Evolutionary conservation across 768 basidiomycete species (phyloP), one percentile per base, ranked within the genome.

Genomic region (Boletus huronensis): DNA sequence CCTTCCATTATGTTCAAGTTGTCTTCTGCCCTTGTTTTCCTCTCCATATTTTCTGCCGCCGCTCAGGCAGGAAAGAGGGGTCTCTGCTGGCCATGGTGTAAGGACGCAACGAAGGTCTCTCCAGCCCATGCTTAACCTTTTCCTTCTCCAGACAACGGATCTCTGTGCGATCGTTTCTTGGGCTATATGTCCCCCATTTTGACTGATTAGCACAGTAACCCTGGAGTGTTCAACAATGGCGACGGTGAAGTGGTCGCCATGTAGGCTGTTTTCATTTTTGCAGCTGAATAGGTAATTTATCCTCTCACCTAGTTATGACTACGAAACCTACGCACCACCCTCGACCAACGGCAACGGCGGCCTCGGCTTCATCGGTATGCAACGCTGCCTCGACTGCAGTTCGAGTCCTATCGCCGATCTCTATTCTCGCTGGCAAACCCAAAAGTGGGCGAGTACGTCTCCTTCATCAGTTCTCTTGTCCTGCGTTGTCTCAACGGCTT

Each of bases 291-390:
- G 13, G 19, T 58, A 26, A 43, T 35, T 14, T 10, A 47, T n/a
- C 1, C 36, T 43, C 28, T 3, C 25, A 41, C 9, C 9, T 38
- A 75, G 73, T 42, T 75, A 75, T 48, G 73, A 74, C 54, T 74
- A 66, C 35, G 73, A 75, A 51, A 75, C 74, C 16, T 70, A 65
- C 38, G 34, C 55, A 9, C 73, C 73, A 6, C 60, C 67, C 5
- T 74, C 73, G 31, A 65, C 64, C 13, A 72, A 72, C 40, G 74
- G 73, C 1, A 60, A 58, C 6, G 73, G 73, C 2, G 73, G 74
- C 8, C 69, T 74, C 11, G 64, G 62, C 5, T 74, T 75, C 58
- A 72, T 74, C 6, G 73, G 73, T 11, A 75, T 67, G 73, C 74
- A 74, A 50, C 72, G 69, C 9, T 75, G 72, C 51, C 46, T 62